Base-by-base conservation (phyloP, 768 basidiomycete genomes). In the Tulasnella sp. region DNA sequence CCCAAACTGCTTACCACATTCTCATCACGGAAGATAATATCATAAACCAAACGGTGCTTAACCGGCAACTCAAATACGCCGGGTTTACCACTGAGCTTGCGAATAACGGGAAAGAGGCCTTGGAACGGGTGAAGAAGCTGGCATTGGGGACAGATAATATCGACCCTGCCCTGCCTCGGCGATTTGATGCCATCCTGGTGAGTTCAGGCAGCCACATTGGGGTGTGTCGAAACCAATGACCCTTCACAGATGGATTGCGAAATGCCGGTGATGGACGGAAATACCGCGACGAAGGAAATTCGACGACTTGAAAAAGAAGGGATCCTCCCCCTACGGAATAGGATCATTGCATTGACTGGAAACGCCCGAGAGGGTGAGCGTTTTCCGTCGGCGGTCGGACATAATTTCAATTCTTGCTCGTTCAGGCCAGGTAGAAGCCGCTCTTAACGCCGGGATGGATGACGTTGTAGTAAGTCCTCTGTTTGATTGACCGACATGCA, bases 211-310 rank as follows among this genome's bases (percentile, higher is more conserved):
- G 31, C 27, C 17, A 4, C 9, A 37, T 57, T 12, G 25, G n/a
- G 27, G 5, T 2, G 25, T n/a, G 25, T 34, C 27, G 7, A 39
- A 41, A 23, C 17, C 8, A 51, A 8, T 49, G 37, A 11, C 27
- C 53, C 39, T 19, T 46, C 17, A 27, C 14, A 65, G 65, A 65
- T 63, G 64, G 65, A 65, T 53, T 63, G 62, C 42, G 65, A 64
- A 53, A 67, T 67, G 66, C 65, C 66, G 27, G 61, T 66, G 19
- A 63, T 64, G 64, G 59, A 59, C 35, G 66, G 66, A 6, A 43
- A 61, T 8, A 60, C 62, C 17, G 65, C 66, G 2, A 61, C 58
- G 8, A 39, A 59, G 15, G 61, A 64, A 46, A 63, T 67, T n/a
- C 64, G 66, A 14, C 43, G 61, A 21, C 27, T 67, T n/a, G 65